Evolutionary conservation across 2,329 filamentous ascomycete species (phyloP).

Genomic region (Phialophora verrucosa): DNA sequence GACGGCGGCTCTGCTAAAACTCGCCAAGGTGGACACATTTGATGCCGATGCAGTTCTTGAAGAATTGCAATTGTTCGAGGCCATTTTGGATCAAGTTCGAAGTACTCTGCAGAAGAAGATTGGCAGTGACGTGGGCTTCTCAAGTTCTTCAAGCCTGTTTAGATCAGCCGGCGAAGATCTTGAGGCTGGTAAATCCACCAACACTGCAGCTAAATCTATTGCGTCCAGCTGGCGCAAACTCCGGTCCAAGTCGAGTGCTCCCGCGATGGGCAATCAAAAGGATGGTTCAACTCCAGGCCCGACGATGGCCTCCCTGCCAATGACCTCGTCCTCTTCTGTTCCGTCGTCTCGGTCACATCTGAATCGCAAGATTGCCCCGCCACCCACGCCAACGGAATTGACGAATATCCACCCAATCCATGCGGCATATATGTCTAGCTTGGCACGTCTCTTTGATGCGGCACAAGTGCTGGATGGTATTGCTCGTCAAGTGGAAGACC

Average conservation of each 20-base stretch:
- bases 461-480: conserved; percentile 91
- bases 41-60: conserved; percentile 92
- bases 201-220: conserved; percentile 74
- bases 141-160: conserved; percentile 74
- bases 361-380: conserved; percentile 58
- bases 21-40: conserved; percentile 81
- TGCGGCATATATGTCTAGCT: conserved; percentile 85
- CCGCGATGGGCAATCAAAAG: conserved; percentile 37
- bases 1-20: conserved; percentile 83
- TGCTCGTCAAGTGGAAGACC: conserved; percentile 93
- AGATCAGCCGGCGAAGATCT: conserved; percentile 64
- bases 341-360: conserved; percentile 64
- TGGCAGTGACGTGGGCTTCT: conserved; percentile 88
- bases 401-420: conserved; percentile 61
- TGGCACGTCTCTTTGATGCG: conserved; percentile 90
- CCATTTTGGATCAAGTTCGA: conserved; percentile 85
- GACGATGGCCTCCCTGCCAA: conserved; percentile 76
- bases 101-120: conserved; percentile 77
- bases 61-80: conserved; percentile 90
- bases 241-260: conserved; percentile 78
- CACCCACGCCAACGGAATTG: conserved; percentile 73
- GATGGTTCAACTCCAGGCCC: conserved; percentile 57
- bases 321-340: conserved; percentile 67
- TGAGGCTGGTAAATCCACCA: conserved; percentile 57
- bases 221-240: conserved; percentile 89